Evolutionary conservation across 306 rosid species (phyloP).

Genomic region (Pyrus bretschneideri): DNA sequence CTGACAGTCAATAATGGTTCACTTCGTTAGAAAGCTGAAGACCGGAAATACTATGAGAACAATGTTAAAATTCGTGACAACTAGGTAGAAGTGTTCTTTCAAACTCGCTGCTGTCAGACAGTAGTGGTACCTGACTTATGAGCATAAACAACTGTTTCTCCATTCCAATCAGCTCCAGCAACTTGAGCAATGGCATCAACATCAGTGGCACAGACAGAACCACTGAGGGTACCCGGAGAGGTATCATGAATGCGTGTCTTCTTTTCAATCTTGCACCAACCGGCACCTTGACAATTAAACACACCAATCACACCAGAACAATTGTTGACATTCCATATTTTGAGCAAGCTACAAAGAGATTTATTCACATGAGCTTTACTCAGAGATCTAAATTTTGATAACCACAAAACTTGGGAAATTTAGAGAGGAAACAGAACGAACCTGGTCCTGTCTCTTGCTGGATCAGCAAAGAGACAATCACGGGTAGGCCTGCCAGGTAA

Average conservation of each 20-base stretch:
- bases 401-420: neutral
- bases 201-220: slow-evolving; percentile 57
- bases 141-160: slow-evolving; percentile 58
- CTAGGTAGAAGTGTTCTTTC: neutral
- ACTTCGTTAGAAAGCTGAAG: neutral
- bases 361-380: neutral
- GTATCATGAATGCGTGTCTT: slow-evolving; percentile 71
- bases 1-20: slow-evolving; percentile 27
- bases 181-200: slow-evolving; percentile 57
- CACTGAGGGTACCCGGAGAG: slow-evolving; percentile 68
- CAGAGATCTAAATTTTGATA: neutral
- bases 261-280: slow-evolving; percentile 86
- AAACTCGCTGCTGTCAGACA: neutral
- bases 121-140: slow-evolving; percentile 52
- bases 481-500: slow-evolving; percentile 91
- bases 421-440: slow-evolving; percentile 8
- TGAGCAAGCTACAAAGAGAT: slow-evolving; percentile 67
- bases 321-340: slow-evolving; percentile 90
- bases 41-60: neutral
- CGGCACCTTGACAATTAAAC: slow-evolving; percentile 98
- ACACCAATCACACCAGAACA: slow-evolving; percentile 91
- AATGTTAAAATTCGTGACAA: neutral
- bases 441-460: slow-evolving; percentile 90
- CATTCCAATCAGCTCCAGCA: slow-evolving; percentile 68
- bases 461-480: slow-evolving; percentile 79